phyloP scores from a whole-genome alignment of 352 stramenopile species.

The Stephanocyclus meneghinianus region DNA sequence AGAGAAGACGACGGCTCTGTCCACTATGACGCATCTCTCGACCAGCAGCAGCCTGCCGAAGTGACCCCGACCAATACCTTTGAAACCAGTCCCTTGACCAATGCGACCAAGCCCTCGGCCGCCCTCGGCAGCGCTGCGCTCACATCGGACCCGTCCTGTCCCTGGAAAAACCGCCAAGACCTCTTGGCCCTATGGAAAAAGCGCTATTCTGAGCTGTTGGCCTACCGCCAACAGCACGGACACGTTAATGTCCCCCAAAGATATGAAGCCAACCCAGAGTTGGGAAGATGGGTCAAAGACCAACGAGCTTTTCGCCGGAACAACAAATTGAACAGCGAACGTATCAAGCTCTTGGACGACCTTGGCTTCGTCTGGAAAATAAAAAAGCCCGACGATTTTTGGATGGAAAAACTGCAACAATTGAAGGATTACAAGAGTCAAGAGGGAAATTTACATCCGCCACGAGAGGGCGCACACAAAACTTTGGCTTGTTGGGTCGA shows the following conservation, averaged over 20 bases:
- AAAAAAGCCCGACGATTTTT: not conserved
- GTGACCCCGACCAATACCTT: not conserved
- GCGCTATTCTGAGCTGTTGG: not conserved
- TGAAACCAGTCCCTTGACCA: not conserved
- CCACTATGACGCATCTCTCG: no score
- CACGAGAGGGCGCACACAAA: not conserved
- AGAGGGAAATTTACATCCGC: not conserved
- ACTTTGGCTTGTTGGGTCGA: conserved; percentile 5
- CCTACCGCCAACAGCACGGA: not conserved
- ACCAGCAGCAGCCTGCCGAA: not conserved
- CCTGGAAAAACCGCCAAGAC: conserved; percentile 3
- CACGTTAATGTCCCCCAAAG: conserved; percentile 1
- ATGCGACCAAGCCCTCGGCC: not conserved
- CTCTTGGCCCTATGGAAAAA: conserved; percentile 1
- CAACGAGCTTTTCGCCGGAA: conserved; percentile 3
- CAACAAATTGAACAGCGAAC: not conserved
- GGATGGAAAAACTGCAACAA: not conserved
- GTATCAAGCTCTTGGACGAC: not conserved
- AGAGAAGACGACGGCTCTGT: not conserved
- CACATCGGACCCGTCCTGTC: not conserved
- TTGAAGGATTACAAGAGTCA: not conserved
- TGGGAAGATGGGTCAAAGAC: conserved; percentile 8
- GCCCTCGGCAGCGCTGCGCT: not conserved
- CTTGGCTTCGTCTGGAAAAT: conserved; percentile 4
- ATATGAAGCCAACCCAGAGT: not conserved